Conservation (phyloP, 148 eudicot genomes). For the Cornus kousa region DNA sequence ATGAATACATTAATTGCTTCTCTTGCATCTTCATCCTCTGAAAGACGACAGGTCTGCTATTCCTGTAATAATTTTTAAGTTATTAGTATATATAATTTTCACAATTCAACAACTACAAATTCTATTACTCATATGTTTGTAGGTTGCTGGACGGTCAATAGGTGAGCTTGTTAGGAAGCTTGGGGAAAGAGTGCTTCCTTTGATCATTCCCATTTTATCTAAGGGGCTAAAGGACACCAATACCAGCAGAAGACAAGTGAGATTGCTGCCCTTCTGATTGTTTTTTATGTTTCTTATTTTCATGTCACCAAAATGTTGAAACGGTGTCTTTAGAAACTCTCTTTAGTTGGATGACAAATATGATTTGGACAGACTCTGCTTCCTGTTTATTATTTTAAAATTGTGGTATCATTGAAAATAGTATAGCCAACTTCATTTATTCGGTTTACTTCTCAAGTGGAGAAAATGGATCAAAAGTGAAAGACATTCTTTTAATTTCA, state of each 20-base stretch:
- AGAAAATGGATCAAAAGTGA: too few relatives aligned
- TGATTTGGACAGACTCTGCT: too few relatives aligned
- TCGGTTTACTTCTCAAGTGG: too few relatives aligned
- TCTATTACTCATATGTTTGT: constrained; percentile 13
- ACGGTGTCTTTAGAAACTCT: neutral
- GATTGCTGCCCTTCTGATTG: constrained; percentile 17
- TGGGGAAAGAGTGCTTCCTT: constrained; percentile 96
- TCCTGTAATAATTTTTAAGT: neutral
- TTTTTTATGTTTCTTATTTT: neutral
- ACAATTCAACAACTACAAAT: neutral
- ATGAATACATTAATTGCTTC: constrained; percentile 87
- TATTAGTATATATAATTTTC: neutral
- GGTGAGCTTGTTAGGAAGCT: constrained; percentile 99
- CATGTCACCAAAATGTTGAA: neutral
- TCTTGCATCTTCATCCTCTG: constrained; percentile 93
- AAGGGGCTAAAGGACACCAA: constrained; percentile 74
- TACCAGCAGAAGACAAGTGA: constrained; percentile 87
- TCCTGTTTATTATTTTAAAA: too few relatives aligned
- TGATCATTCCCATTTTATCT: constrained; percentile 87
- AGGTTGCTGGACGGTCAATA: constrained; percentile 92
- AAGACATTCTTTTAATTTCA: too few relatives aligned
- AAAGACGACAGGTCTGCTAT: constrained; percentile 84
- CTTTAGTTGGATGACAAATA: neutral
- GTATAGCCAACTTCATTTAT: too few relatives aligned
- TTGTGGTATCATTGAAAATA: too few relatives aligned